Evolutionary conservation across 139 green algal species (phyloP).

Genomic region (Coelastrella sp.): DNA sequence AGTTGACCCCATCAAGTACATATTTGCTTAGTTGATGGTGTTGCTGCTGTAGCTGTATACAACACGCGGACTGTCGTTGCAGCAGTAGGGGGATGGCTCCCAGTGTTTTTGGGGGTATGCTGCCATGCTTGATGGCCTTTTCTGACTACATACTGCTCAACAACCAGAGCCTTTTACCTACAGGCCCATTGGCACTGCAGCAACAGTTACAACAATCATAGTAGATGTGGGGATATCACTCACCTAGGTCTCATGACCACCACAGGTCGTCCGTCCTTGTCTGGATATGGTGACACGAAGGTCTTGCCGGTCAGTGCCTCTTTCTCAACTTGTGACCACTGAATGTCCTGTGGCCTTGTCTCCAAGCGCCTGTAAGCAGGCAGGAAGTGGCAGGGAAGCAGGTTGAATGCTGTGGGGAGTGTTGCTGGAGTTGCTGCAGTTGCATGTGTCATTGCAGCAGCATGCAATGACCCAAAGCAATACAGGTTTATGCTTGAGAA

Average conservation of each 20-base stretch:
- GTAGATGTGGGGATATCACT: not conserved
- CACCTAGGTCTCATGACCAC: constrained; percentile 85
- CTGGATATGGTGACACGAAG: constrained; percentile 64
- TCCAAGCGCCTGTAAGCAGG: constrained; percentile 76
- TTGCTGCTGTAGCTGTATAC: not conserved
- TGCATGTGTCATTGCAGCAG: too few relatives aligned
- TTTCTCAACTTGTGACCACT: constrained; percentile 67
- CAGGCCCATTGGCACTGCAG: too few relatives aligned
- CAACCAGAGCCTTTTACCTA: too few relatives aligned
- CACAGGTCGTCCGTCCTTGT: constrained; percentile 77
- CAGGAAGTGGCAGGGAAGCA: too few relatives aligned
- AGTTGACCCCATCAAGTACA: not conserved
- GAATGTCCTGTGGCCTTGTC: constrained; percentile 74
- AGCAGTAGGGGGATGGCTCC: not conserved
- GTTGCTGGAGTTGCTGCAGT: too few relatives aligned
- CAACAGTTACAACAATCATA: not conserved
- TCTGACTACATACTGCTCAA: too few relatives aligned
- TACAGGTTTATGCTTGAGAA: not conserved
- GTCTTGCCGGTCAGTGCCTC: constrained; percentile 79
- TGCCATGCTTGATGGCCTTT: too few relatives aligned
- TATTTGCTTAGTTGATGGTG: not conserved
- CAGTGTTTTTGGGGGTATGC: not conserved
- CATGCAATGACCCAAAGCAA: not conserved
- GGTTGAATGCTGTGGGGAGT: too few relatives aligned
- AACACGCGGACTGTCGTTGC: not conserved